Conservation (phyloP, 768 basidiomycete genomes). For the Tulasnella sp. region DNA sequence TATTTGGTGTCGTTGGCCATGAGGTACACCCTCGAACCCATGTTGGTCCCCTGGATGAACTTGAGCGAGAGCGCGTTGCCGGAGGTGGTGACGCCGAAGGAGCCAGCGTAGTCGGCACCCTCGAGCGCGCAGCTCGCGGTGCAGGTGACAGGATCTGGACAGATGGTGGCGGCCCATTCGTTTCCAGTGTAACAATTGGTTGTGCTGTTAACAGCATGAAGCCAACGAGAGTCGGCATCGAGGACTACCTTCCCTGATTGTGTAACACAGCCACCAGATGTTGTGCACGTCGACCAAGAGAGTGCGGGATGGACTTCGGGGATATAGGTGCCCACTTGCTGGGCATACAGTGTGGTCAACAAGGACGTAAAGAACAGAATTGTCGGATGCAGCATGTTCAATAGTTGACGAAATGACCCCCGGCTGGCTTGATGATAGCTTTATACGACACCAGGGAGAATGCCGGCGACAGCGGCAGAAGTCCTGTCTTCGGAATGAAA, state of each 20-base stretch:
- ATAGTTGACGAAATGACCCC: no score
- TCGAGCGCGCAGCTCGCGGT: conserved; percentile 12
- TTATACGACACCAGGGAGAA: neutral
- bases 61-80: conserved; percentile 37
- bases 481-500: conserved; percentile 1
- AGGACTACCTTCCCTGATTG: conserved; percentile 5
- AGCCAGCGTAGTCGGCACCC: conserved; percentile 36
- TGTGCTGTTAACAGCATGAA: neutral
- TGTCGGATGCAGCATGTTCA: no score
- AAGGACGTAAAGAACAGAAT: conserved; percentile 20
- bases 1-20: conserved; percentile 40
- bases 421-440: no score
- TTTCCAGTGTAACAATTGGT: conserved; percentile 17
- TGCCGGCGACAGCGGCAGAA: neutral
- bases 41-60: neutral
- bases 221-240: conserved; percentile 16
- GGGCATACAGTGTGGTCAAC: conserved; percentile 36
- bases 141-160: conserved; percentile 1
- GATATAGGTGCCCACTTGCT: conserved; percentile 40
- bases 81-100: conserved; percentile 43
- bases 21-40: conserved; percentile 32
- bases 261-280: neutral
- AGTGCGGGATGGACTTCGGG: conserved; percentile 42
- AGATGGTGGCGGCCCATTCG: neutral
- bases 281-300: conserved; percentile 38